Evolutionary conservation across 2,329 filamentous ascomycete genomes (phyloP).

Genomic region (Ceratocystis alfenasii): DNA sequence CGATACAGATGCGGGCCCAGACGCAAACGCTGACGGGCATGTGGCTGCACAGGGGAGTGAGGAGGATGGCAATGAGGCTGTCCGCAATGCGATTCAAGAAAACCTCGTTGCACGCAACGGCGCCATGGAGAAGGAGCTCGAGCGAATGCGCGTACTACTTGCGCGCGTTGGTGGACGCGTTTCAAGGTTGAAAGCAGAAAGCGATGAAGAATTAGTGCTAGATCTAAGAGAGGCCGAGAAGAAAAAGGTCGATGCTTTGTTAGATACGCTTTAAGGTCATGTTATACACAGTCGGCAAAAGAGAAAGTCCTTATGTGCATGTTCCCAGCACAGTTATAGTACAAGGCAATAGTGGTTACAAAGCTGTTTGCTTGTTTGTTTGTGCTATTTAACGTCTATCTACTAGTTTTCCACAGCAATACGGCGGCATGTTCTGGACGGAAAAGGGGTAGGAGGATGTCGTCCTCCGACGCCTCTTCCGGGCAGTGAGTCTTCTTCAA

Average conservation of each 20-base stretch:
- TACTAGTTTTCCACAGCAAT: no score
- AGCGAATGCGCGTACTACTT: constrained; percentile 52
- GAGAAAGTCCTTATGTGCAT: not conserved
- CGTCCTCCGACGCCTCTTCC: no score
- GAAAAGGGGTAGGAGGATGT: no score
- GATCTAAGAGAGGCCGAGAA: constrained; percentile 13
- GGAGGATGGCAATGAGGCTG: constrained; percentile 21
- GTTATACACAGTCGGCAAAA: not conserved
- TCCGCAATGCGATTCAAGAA: constrained; percentile 42
- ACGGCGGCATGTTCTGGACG: no score
- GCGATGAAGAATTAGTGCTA: not conserved
- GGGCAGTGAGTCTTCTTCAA: no score
- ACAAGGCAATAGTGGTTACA: not conserved
- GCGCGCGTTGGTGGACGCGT: constrained; percentile 47
- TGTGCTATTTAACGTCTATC: no score
- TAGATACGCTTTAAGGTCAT: constrained; percentile 8
- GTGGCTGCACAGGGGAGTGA: no score
- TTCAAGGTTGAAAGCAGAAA: constrained; percentile 28
- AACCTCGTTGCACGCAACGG: constrained; percentile 56
- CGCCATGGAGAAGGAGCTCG: constrained; percentile 52
- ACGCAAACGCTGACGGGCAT: not conserved
- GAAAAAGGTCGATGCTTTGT: constrained; percentile 17
- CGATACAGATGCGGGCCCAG: constrained; percentile 21
- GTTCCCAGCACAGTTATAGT: not conserved
- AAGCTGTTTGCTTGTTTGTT: no score